Conservation (phyloP, 2,329 filamentous ascomycete species). For the Teratosphaeria pseudoeucalypti region DNA sequence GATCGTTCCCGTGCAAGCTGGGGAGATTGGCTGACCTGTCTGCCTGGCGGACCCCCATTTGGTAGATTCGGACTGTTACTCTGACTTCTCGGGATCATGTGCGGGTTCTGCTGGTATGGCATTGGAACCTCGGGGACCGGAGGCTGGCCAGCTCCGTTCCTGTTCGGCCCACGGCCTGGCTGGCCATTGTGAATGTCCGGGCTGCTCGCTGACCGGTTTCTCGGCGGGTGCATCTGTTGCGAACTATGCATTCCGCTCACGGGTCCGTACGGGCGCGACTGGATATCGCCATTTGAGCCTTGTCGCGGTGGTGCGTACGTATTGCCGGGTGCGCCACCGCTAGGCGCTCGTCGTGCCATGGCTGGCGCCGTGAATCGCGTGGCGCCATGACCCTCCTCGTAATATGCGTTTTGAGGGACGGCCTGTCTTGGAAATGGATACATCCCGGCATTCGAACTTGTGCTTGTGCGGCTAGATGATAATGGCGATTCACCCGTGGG, state of each 20-base stretch:
- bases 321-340: constrained; percentile 29
- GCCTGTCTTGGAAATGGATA: constrained; percentile 71
- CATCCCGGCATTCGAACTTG: constrained; percentile 53
- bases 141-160: constrained; percentile 5
- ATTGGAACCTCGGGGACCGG: constrained; percentile 24
- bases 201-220: constrained; percentile 83
- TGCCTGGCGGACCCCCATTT: constrained; percentile 51
- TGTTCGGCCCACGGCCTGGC: constrained; percentile 40
- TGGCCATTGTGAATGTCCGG: constrained; percentile 74
- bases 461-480: constrained; percentile 54
- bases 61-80: constrained; percentile 62
- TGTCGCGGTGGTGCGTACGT: constrained; percentile 49
- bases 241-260: constrained; percentile 41
- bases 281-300: constrained; percentile 44
- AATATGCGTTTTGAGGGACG: constrained; percentile 52
- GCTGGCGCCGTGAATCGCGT: constrained; percentile 76
- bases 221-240: constrained; percentile 42
- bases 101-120: constrained; percentile 16
- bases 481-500: constrained; percentile 70
- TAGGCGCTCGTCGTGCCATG: constrained; percentile 48
- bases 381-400: constrained; percentile 55
- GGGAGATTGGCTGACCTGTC: constrained; percentile 52
- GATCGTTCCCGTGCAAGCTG: constrained; percentile 53
- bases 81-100: constrained; percentile 57
- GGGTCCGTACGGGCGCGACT: constrained; percentile 64